A percentile compares a stretch with the other conserved stretches of the same genome.
phyloP scores from a whole-genome alignment of 129 eudicot species.

The Artemisia argyi region DNA sequence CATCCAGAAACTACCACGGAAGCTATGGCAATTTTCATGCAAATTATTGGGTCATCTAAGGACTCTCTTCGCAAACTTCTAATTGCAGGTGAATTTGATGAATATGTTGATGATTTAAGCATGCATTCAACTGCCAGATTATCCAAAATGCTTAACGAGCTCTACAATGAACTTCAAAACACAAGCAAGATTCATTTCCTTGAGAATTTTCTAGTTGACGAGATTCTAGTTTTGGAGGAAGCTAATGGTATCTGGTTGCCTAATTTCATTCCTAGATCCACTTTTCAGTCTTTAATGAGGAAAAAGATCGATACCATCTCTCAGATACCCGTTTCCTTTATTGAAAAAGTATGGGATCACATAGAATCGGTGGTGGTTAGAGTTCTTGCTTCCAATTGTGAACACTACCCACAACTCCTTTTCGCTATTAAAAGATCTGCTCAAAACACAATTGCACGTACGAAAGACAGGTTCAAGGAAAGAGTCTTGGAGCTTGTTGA shows the following conservation, averaged over 20 bases:
- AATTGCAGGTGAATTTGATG: background rate
- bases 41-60: background rate
- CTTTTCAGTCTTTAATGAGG: background rate
- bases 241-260: background rate
- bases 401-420: background rate
- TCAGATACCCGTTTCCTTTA: background rate
- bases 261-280: background rate
- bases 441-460: background rate
- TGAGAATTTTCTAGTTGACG: background rate
- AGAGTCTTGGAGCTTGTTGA: background rate
- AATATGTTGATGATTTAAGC: background rate
- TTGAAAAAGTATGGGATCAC: background rate
- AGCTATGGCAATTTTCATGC: background rate
- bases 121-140: background rate
- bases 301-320: background rate
- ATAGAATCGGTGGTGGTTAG: background rate
- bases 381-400: background rate
- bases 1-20: background rate
- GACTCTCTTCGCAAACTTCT: constrained; percentile 2
- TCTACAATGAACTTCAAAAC: background rate
- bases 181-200: background rate
- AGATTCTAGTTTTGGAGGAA: background rate
- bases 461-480: background rate
- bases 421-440: background rate
- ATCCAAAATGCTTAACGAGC: background rate